Percentiles rank a stretch among this genome's conserved stretches.
Evolutionary conservation across 352 stramenopile genomes (phyloP).

Genomic region (Pythium insidiosum): DNA sequence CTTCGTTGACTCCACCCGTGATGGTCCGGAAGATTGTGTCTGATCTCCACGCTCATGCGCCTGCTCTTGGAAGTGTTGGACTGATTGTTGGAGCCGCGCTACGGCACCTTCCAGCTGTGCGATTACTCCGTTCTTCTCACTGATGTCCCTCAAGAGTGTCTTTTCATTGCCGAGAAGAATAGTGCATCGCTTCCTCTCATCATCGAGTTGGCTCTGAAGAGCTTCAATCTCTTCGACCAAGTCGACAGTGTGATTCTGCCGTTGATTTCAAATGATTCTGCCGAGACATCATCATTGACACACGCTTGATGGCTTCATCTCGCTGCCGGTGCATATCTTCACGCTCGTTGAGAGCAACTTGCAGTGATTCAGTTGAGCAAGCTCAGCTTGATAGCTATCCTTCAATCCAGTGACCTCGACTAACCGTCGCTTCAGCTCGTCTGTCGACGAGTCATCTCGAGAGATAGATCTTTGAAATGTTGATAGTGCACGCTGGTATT

Average conservation of each 20-base stretch:
- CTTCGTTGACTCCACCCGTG: too few species aligned
- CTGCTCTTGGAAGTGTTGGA: conserved; percentile 26
- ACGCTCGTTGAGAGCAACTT: conserved; percentile 32
- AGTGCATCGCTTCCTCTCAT: conserved; percentile 50
- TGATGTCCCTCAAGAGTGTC: conserved; percentile 55
- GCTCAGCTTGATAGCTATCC: conserved; percentile 46
- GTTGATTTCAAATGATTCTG: conserved; percentile 60
- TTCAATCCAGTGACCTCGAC: conserved; percentile 33
- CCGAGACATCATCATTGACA: conserved; percentile 44
- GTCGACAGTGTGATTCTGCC: conserved; percentile 48
- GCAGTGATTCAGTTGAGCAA: conserved; percentile 34
- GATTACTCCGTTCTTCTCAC: too few species aligned
- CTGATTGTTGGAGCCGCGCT: conserved; percentile 43
- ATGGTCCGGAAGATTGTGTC: conserved; percentile 8
- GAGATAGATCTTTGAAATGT: conserved; percentile 10
- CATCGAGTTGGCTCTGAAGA: conserved; percentile 54
- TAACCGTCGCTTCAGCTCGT: conserved; percentile 33
- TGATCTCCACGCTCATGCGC: background rate
- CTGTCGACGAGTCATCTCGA: conserved; percentile 10
- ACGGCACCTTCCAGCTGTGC: too few species aligned
- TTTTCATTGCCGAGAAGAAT: conserved; percentile 64
- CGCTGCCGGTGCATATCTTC: conserved; percentile 37
- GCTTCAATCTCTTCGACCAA: conserved; percentile 66
- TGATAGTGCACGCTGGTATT: conserved; percentile 18
- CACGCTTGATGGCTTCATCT: conserved; percentile 48